Base-by-base conservation (phyloP, 176 grass and related monocot species). In the Metroxylon sagu region DNA sequence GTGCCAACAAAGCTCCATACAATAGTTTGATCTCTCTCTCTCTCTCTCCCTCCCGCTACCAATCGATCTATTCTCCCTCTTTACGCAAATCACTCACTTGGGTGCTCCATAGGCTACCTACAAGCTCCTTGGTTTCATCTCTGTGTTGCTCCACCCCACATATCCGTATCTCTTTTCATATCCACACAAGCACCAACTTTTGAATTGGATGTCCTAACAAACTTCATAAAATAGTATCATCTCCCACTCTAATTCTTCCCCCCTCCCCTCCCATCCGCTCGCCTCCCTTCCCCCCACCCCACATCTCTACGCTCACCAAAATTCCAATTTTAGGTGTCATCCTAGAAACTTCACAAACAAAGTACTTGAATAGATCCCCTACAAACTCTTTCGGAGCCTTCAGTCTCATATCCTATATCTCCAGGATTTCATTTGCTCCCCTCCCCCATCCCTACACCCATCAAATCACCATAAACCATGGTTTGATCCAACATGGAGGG, bases 181-280 rank as follows among this genome's bases (percentile, higher is more conserved):
- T 70, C 70, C 12, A 43, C 35, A 3, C 35, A 43, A 12, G 12
- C 73, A 43, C 71, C 54, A 61, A 29, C 57, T 62, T 73, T 82
- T 65, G 65, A 48, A 50, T 56, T 72, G 71, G 74, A 56, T 73
- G 59, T 19, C 82, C 68, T 48, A 83, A 72, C 73, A 78, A 74
- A 80, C 67, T 53, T 71, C 82, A 89, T 80, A 83, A 91, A 83
- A 86, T 86, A 83, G 67, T 77, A 78, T 80, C 72, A 77, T 25
- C 50, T 53, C 49, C 39, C 25, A 6, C 43, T 10, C 26, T 49
- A 10, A 25, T 27, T 4, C 8, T 2, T 19, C 4, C 49, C 54
- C 57, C 52, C 14, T 23, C 21, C n/a, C 2, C 21, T 23, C 27
- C 2, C 8, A 0, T 19, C 4, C 49, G 4, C 2, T 25, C 7